These are phyloP conservation scores for Lecanoromycetidae sp. DNA, from an alignment of 2,329 filamentous ascomycete species.

Conservation along the genomic window DNA sequence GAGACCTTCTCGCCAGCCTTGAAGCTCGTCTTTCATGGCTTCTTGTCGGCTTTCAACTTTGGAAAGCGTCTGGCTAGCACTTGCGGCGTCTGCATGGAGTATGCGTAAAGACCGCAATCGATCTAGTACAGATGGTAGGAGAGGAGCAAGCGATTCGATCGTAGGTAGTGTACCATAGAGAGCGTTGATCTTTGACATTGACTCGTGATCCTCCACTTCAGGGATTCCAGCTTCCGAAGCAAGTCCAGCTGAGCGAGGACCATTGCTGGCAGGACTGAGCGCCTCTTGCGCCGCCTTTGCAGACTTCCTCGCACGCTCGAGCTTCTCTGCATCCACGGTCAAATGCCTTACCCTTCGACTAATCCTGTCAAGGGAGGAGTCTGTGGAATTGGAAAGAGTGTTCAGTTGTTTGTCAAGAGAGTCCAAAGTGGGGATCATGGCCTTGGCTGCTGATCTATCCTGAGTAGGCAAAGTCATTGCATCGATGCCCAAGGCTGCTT, in stretches of 20 bases:
- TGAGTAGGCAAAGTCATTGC: constrained; percentile 54
- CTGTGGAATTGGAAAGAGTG: constrained; percentile 53
- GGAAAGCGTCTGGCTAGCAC: constrained; percentile 64
- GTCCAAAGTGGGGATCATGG: constrained; percentile 72
- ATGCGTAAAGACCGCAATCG: constrained; percentile 69
- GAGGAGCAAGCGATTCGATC: constrained; percentile 72
- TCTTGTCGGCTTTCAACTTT: constrained; percentile 66
- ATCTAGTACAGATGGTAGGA: constrained; percentile 75
- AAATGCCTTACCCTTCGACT: constrained; percentile 58
- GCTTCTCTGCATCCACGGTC: constrained; percentile 57
- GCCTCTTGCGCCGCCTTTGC: constrained; percentile 52
- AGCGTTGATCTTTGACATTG: constrained; percentile 77
- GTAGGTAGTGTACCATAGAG: constrained; percentile 80
- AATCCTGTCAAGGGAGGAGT: constrained; percentile 59
- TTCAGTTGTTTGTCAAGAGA: constrained; percentile 69
- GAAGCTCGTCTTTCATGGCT: constrained; percentile 72
- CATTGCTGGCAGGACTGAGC: constrained; percentile 26
- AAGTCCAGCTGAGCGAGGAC: constrained; percentile 20
- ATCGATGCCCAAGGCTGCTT: constrained; percentile 68
- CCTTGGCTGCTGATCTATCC: constrained; percentile 40
- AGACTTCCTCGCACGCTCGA: constrained; percentile 53
- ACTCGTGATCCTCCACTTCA: constrained; percentile 46
- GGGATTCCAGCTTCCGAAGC: constrained; percentile 34
- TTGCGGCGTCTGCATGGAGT: constrained; percentile 77
- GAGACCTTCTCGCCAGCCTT: constrained; percentile 72